Conservation (phyloP, 1,139 yeast genomes). For the Hansenula lynferdii region DNA sequence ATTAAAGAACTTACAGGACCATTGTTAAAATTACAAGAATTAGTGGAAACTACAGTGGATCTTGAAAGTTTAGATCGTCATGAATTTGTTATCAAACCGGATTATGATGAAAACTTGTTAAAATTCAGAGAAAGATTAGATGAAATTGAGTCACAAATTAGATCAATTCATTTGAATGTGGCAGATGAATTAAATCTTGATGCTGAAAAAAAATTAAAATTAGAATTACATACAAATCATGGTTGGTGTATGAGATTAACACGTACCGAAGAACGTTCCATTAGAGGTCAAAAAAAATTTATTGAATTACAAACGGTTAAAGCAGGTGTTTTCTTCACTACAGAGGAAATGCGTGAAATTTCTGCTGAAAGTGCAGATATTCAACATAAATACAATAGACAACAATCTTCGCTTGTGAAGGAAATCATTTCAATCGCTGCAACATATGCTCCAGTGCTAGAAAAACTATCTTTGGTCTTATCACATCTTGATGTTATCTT, state of each 20-base stretch:
- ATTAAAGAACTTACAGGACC: constrained; percentile 44
- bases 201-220: constrained; percentile 77
- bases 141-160: constrained; percentile 49
- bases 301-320: constrained; percentile 85
- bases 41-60: constrained; percentile 91
- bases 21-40: constrained; percentile 67
- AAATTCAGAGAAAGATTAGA: constrained; percentile 56
- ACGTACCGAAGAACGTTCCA: constrained; percentile 77
- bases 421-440: constrained; percentile 78
- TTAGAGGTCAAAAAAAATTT: constrained; percentile 61
- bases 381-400: constrained; percentile 61
- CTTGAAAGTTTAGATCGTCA: constrained; percentile 71
- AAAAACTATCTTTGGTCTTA: constrained; percentile 55
- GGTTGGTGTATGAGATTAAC: constrained; percentile 96
- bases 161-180: constrained; percentile 53
- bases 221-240: constrained; percentile 80
- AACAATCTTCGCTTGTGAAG: constrained; percentile 72
- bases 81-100: constrained; percentile 84
- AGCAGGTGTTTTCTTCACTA: constrained; percentile 91
- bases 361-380: constrained; percentile 56
- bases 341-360: constrained; percentile 53
- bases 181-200: constrained; percentile 79
- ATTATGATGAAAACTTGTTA: constrained; percentile 74
- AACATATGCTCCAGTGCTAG: constrained; percentile 76
- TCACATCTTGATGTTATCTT: constrained; percentile 80